A percentile compares a stretch with the other conserved stretches of the same genome.
Conservation (phyloP, 306 rosid species). For the Pterocarpus santalinus region DNA sequence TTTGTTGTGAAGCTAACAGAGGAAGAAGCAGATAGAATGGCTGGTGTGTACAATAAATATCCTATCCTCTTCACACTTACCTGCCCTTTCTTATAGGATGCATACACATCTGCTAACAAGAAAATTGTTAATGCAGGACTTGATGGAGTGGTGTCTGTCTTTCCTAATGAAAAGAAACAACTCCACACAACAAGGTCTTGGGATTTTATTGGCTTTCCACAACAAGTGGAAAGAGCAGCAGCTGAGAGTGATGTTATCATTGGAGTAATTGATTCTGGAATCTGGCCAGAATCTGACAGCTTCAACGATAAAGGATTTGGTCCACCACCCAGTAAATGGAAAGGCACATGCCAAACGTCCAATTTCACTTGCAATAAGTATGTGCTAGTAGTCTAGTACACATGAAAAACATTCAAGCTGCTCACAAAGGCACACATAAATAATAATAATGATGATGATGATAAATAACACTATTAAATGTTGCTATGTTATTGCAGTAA, state of each 20-base stretch:
- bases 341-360: constrained; percentile 54
- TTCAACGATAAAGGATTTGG: constrained; percentile 57
- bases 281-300: constrained; percentile 65
- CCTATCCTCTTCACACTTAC: not conserved
- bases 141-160: constrained; percentile 65
- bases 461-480: not conserved
- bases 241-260: constrained; percentile 55
- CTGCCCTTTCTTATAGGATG: not conserved
- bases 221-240: constrained; percentile 20
- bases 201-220: constrained; percentile 48
- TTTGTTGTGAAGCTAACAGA: constrained; percentile 54
- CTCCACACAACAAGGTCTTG: constrained; percentile 53
- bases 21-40: constrained; percentile 49
- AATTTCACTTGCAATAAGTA: constrained; percentile 66
- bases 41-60: constrained; percentile 38
- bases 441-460: not conserved
- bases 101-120: not conserved
- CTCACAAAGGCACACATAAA: not conserved
- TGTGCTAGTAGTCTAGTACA: not conserved
- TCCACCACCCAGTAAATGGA: constrained; percentile 72
- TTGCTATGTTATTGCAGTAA: constrained; percentile 48
- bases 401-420: constrained; percentile 4
- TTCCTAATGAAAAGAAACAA: constrained; percentile 46
- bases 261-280: constrained; percentile 59
- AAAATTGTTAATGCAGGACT: constrained; percentile 39